Evolutionary conservation across 306 rosid species (phyloP).

Genomic region (Rosa persica): DNA sequence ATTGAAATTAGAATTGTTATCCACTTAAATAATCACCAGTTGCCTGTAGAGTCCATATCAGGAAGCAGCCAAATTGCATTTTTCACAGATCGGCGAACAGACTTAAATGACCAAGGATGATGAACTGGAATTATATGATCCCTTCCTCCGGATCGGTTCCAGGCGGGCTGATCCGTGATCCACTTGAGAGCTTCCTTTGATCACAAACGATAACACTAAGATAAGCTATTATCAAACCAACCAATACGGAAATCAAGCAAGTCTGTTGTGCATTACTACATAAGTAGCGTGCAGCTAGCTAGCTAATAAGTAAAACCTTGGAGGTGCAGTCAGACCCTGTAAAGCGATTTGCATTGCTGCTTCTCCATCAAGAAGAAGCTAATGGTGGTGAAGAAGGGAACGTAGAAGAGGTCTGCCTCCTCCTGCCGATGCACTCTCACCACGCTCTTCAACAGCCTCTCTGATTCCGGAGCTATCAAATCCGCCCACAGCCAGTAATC

Average conservation of each 20-base stretch:
- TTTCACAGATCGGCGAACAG: slow-evolving; percentile 82
- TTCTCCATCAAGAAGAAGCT: slow-evolving; percentile 91
- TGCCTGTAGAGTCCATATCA: slow-evolving; percentile 99
- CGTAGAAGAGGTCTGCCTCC: slow-evolving; percentile 89
- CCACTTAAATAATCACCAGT: slow-evolving; percentile 59
- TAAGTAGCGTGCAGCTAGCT: neutral
- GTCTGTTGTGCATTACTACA: neutral
- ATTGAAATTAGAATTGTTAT: slow-evolving; percentile 1
- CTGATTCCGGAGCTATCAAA: slow-evolving; percentile 73
- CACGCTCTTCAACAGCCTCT: slow-evolving; percentile 62
- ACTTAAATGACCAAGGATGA: slow-evolving; percentile 98
- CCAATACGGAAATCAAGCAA: neutral
- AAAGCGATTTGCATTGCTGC: slow-evolving; percentile 97
- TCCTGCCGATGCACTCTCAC: slow-evolving; percentile 74
- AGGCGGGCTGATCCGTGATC: slow-evolving; percentile 86
- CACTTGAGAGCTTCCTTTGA: slow-evolving; percentile 88
- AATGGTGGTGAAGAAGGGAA: slow-evolving; percentile 94
- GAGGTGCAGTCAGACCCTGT: slow-evolving; percentile 98
- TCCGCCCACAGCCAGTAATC: slow-evolving; percentile 99
- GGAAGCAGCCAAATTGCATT: slow-evolving; percentile 95
- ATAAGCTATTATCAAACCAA: neutral
- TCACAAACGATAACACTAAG: neutral
- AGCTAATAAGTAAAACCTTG: slow-evolving; percentile 30
- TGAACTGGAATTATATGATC: slow-evolving; percentile 94
- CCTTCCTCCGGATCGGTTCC: slow-evolving; percentile 92